phyloP scores from a whole-genome alignment of 106 monocot species.

The Chionographis japonica region DNA sequence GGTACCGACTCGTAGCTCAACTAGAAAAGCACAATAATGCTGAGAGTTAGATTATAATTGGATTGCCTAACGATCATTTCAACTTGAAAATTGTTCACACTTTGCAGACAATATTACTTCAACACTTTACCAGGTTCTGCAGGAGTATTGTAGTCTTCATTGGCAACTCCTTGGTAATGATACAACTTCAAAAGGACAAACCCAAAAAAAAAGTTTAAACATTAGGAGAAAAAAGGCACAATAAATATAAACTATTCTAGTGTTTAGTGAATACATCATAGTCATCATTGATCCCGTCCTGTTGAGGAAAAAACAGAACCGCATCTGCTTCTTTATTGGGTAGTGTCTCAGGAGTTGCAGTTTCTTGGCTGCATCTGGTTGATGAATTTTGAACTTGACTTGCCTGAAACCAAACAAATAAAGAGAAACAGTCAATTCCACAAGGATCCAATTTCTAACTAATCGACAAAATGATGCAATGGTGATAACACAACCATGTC shows the following conservation, averaged over 20 bases:
- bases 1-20: slow-evolving; percentile 53
- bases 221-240: neutral
- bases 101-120: neutral
- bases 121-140: slow-evolving; percentile 51
- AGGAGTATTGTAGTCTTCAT: slow-evolving; percentile 73
- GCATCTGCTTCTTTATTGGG: slow-evolving; percentile 11
- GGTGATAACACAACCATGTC: no score
- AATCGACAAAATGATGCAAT: no score
- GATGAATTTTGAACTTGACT: slow-evolving; percentile 18
- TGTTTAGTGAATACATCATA: slow-evolving; percentile 45
- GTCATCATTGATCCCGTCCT: slow-evolving; percentile 82
- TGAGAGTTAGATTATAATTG: neutral
- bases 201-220: slow-evolving; percentile 8
- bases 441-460: no score
- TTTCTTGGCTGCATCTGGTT: neutral
- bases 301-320: slow-evolving; percentile 48
- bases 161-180: slow-evolving; percentile 53
- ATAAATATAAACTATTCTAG: neutral
- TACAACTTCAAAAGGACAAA: slow-evolving; percentile 37
- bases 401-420: slow-evolving; percentile 18
- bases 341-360: neutral
- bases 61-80: neutral
- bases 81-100: slow-evolving; percentile 18
- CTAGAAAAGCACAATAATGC: slow-evolving; percentile 13
- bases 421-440: neutral